Percentiles rank a stretch among this genome's conserved stretches.
Conservation (phyloP, 805 yeast genomes). For the Metschnikowia cerradonensis region DNA sequence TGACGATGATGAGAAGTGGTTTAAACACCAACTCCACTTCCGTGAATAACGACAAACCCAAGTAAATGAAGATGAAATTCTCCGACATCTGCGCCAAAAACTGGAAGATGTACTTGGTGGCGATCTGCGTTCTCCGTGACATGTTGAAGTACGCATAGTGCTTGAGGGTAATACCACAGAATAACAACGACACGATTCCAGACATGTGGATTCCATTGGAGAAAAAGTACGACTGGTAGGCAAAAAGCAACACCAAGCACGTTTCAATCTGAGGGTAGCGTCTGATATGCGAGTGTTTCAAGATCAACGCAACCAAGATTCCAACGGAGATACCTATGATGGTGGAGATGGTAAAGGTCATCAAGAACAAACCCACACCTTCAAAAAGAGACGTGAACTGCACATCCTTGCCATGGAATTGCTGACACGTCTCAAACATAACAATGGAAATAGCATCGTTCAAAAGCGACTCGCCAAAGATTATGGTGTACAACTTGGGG, state of each 20-base stretch:
- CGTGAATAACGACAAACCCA: constrained; percentile 91
- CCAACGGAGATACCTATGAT: constrained; percentile 88
- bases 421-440: constrained; percentile 97
- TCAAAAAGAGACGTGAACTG: constrained; percentile 75
- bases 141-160: constrained; percentile 96
- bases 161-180: constrained; percentile 94
- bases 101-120: constrained; percentile 92
- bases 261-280: constrained; percentile 97
- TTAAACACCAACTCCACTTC: constrained; percentile 94
- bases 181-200: constrained; percentile 89
- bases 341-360: constrained; percentile 89
- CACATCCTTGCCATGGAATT: constrained; percentile 81
- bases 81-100: constrained; percentile 91
- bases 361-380: constrained; percentile 88
- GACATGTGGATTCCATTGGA: constrained; percentile 99
- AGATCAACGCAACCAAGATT: constrained; percentile 77
- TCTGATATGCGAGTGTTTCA: constrained; percentile 90
- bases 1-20: constrained; percentile 86
- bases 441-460: constrained; percentile 98
- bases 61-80: constrained; percentile 91
- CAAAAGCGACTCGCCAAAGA: constrained; percentile 91
- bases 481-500: constrained; percentile 93
- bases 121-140: constrained; percentile 96
- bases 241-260: constrained; percentile 82
- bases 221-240: constrained; percentile 94